A percentile compares a stretch with the other conserved stretches of the same genome.
Evolutionary conservation across 176 grass and related monocot genomes (phyloP).

Genomic region (Olyra latifolia): DNA sequence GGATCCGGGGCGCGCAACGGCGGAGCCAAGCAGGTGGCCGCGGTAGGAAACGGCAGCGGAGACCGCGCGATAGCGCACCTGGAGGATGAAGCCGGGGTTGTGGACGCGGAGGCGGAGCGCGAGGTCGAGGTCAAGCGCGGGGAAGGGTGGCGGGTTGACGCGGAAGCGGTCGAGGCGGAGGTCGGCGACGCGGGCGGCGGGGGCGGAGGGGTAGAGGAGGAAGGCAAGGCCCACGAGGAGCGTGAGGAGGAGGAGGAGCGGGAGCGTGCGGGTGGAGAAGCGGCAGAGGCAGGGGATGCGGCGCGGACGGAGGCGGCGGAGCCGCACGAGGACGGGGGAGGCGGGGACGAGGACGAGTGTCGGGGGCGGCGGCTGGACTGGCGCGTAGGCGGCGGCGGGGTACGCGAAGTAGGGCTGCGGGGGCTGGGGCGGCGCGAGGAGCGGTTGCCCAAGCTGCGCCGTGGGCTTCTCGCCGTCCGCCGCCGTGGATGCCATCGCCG

Average conservation of each 20-base stretch:
- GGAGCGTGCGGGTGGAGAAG: constrained; percentile 23
- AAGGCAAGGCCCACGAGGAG: constrained; percentile 22
- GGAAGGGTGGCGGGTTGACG: constrained; percentile 10
- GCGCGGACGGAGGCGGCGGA: constrained; percentile 41
- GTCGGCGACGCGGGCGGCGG: constrained; percentile 21
- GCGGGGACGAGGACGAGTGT: background rate
- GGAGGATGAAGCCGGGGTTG: constrained; percentile 28
- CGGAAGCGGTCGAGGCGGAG: constrained; percentile 23
- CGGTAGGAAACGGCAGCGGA: constrained; percentile 50
- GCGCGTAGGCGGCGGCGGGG: constrained; percentile 28
- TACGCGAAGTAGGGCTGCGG: constrained; percentile 42
- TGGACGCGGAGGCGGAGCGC: constrained; percentile 34
- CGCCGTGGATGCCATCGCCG: constrained; percentile 29
- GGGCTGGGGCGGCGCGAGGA: background rate
- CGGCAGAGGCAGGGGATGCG: constrained; percentile 24
- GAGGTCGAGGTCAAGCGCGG: constrained; percentile 35
- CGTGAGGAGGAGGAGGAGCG: constrained; percentile 33
- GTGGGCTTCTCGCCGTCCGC: constrained; percentile 18
- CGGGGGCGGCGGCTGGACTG: background rate
- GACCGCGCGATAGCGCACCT: constrained; percentile 35
- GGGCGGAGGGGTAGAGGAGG: constrained; percentile 31
- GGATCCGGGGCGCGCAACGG: constrained; percentile 10
- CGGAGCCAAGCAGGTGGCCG: constrained; percentile 44
- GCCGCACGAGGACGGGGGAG: constrained; percentile 24
- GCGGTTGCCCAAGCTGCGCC: background rate